Conservation (phyloP, 2,329 filamentous ascomycete genomes). For the Epichloe uncinata region DNA sequence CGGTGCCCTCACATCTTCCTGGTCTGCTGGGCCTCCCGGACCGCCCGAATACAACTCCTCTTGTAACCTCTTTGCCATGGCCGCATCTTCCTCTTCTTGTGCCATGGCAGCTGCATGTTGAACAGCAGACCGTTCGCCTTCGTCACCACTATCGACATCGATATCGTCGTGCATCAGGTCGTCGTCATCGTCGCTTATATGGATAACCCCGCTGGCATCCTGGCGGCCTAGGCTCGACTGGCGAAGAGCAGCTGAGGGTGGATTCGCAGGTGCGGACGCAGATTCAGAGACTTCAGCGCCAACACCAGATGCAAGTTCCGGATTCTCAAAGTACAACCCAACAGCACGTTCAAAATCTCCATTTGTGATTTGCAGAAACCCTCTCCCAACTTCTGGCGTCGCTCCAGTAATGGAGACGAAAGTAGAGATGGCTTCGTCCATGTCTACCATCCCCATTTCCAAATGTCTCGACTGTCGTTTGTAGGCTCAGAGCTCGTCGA, state of each 20-base stretch:
- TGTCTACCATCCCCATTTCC: conserved; percentile 16
- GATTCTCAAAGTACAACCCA: conserved; percentile 80
- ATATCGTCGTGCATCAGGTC: conserved; percentile 23
- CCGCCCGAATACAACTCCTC: conserved; percentile 69
- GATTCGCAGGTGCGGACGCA: conserved; percentile 5
- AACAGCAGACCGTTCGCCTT: conserved; percentile 26
- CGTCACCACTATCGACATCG: conserved; percentile 19
- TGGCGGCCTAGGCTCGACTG: conserved; percentile 17
- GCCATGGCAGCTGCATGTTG: conserved; percentile 30
- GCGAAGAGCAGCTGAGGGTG: conserved; percentile 18
- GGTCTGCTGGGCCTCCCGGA: conserved; percentile 27
- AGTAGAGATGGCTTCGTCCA: conserved; percentile 62
- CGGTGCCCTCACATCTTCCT: conserved; percentile 67
- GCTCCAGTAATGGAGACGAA: conserved; percentile 76
- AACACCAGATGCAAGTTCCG: conserved; percentile 43
- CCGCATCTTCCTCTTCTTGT: conserved; percentile 76
- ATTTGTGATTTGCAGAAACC: conserved; percentile 76
- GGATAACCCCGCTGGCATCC: conserved; percentile 37
- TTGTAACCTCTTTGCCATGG: conserved; percentile 81
- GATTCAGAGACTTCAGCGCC: conserved; percentile 18
- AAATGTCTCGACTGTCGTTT: not conserved
- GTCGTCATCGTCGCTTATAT: conserved; percentile 67
- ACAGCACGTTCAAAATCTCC: conserved; percentile 76
- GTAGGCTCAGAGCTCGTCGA: not conserved
- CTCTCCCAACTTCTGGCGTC: conserved; percentile 57